These are phyloP conservation scores for Peronospora farinosa DNA, from an alignment of 352 stramenopile species.

Conservation along the genomic window DNA sequence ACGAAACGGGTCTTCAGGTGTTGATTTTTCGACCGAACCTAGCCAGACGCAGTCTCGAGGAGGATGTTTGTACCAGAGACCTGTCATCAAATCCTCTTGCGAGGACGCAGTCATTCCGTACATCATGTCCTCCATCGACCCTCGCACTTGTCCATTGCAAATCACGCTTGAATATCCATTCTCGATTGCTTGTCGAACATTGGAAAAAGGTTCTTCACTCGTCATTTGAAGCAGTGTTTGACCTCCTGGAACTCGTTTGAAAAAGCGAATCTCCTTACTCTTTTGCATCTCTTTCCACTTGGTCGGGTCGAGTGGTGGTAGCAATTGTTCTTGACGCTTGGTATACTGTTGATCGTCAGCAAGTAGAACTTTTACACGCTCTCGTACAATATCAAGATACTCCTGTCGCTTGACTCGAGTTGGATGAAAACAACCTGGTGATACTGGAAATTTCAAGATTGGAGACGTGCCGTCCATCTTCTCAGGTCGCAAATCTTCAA, in stretches of 20 bases:
- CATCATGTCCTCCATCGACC: slow-evolving; percentile 40
- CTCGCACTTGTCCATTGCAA: slow-evolving; percentile 28
- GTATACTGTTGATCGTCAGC: slow-evolving; percentile 31
- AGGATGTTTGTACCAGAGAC: slow-evolving; percentile 29
- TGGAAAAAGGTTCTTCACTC: slow-evolving; percentile 20
- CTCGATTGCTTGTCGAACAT: slow-evolving; percentile 19
- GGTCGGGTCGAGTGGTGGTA: slow-evolving; percentile 25
- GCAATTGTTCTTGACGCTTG: slow-evolving; percentile 20
- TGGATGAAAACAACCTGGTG: slow-evolving; percentile 22
- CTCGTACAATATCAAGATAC: slow-evolving; percentile 29
- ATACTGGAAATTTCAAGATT: slow-evolving; percentile 24
- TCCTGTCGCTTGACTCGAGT: slow-evolving; percentile 30
- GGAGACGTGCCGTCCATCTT: slow-evolving; percentile 16
- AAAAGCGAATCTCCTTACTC: slow-evolving; percentile 34
- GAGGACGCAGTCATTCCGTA: slow-evolving; percentile 35
- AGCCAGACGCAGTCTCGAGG: slow-evolving; percentile 40
- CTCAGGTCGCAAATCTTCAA: slow-evolving; percentile 23
- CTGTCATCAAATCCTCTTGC: slow-evolving; percentile 34
- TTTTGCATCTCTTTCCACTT: slow-evolving; percentile 45
- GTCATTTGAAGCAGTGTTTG: slow-evolving; percentile 24
- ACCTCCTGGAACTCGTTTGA: slow-evolving; percentile 26
- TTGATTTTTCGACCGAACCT: slow-evolving; percentile 27
- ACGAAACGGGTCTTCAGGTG: slow-evolving; percentile 32
- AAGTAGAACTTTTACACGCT: slow-evolving; percentile 31
- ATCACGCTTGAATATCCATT: slow-evolving; percentile 37